phyloP scores from a whole-genome alignment of 2,329 filamentous ascomycete species.

The Epicoccum nigrum region DNA sequence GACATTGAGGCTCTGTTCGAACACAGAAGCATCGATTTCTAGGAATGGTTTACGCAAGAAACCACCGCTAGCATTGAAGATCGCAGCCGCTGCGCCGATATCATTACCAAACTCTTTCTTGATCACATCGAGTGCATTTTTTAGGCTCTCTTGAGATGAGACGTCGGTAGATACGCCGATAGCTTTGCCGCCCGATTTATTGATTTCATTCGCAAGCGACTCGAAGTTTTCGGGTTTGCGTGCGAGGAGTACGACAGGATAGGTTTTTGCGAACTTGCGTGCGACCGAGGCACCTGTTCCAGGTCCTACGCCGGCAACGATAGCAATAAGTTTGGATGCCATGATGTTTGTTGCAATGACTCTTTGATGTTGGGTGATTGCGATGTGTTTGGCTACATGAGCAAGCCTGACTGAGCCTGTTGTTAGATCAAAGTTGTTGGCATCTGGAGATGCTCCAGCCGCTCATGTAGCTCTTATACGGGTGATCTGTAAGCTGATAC shows the following conservation, averaged over 20 bases:
- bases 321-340: conserved; percentile 64
- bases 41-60: conserved; percentile 67
- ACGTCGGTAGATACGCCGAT: conserved; percentile 73
- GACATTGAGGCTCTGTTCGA: conserved; percentile 57
- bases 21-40: conserved; percentile 65
- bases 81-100: conserved; percentile 59
- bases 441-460: too few species aligned
- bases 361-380: background rate
- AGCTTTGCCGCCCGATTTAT: conserved; percentile 68
- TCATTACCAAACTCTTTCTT: conserved; percentile 62
- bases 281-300: conserved; percentile 71
- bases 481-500: conserved; percentile 2
- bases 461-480: too few species aligned
- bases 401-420: background rate
- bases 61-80: conserved; percentile 71
- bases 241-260: conserved; percentile 77
- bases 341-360: conserved; percentile 24
- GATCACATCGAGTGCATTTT: conserved; percentile 67
- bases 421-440: background rate
- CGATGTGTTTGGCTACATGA: background rate
- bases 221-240: conserved; percentile 70
- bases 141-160: conserved; percentile 60
- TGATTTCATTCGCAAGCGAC: conserved; percentile 72
- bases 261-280: conserved; percentile 65
- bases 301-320: conserved; percentile 74